Evolutionary conservation across 495 filamentous ascomycete genomes (phyloP), one percentile per base, ranked within the genome.

Genomic region (Aspergillus olivimuriae): DNA sequence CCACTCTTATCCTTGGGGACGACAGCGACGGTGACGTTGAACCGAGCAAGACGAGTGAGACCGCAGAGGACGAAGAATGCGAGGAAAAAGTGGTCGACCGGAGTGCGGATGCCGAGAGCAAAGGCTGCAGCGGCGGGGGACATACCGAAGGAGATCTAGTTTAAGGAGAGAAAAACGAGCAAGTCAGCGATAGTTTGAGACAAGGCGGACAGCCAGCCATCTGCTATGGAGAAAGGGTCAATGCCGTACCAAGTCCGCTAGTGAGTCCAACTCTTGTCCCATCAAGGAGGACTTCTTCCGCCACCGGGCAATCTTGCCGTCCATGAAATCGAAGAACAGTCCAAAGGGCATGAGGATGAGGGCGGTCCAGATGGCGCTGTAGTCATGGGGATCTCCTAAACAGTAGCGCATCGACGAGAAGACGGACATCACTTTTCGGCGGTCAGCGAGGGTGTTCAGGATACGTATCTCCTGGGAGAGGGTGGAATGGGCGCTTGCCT

Each of bases 261-360:
- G 73, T n/a, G 91, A 96, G 66, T 98, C 92, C 31, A 98, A 73
- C 66, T 97, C 92, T 64, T 97, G 92, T 3, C 92, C 92, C 92
- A 98, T 97, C 56, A 97, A 70, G 43, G 84, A 90, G 47, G 86
- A 88, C 78, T 96, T 97, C 64, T 87, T 82, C 56, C 94, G 76
- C 94, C 92, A 97, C 41, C 92, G 72, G 46, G 92, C 92, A 31
- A 98, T 89, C 55, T 86, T 92, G 50, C 92, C 92, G 63, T 98
- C 92, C 82, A 97, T 89, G 58, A 95, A 95, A 61, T 98, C 92
- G 64, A 98, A 98, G 71, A 96, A 96, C 3, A 97, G 76, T 2
- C 90, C 92, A 22, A 96, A 84, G 2, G 91, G 91, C 71, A 96
- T 86, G 62, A 96, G 87, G 0, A 66, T 78, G 36, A 98, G 81